A percentile compares a stretch with the other conserved stretches of the same genome.
These are phyloP conservation scores for Eutypa lata DNA, from an alignment of 2,329 filamentous ascomycete genomes.

Conservation along the genomic window DNA sequence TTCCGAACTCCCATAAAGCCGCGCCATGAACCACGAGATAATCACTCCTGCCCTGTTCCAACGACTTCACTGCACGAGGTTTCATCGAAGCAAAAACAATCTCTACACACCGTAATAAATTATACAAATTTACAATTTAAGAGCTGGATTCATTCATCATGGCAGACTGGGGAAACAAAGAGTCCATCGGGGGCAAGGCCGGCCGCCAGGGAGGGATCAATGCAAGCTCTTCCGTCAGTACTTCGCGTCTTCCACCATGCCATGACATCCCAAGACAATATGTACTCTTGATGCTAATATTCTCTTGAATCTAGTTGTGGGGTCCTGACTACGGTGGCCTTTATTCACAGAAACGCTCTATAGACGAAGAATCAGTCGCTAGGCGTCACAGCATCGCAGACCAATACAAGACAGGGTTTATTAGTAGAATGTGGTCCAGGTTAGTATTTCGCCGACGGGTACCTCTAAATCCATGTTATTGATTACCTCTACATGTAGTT, in stretches of 20 bases:
- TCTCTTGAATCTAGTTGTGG: slow-evolving; percentile 1
- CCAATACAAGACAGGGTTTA: slow-evolving; percentile 7
- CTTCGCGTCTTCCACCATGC: too few species aligned
- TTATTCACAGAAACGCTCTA: slow-evolving; percentile 7
- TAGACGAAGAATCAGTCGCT: slow-evolving; percentile 3
- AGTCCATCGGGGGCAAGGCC: slow-evolving; percentile 6
- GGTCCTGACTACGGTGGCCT: slow-evolving; percentile 9
- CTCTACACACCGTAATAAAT: not conserved
- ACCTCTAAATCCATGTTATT: not conserved
- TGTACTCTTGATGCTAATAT: not conserved
- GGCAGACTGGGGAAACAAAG: slow-evolving; percentile 5
- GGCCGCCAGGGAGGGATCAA: slow-evolving; percentile 5
- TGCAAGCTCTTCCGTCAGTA: slow-evolving; percentile 4
- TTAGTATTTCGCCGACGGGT: not conserved
- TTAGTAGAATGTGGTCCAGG: slow-evolving; percentile 8
- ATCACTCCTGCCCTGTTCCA: not conserved
- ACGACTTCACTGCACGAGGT: not conserved
- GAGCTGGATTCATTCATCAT: not conserved
- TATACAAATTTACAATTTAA: not conserved
- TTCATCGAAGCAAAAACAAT: not conserved
- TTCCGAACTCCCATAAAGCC: too few species aligned
- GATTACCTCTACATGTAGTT: not conserved
- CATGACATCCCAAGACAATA: not conserved
- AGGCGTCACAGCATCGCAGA: slow-evolving; percentile 10
- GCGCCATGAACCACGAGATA: not conserved